Conservation (phyloP, 306 rosid species). For the Corylus americana region DNA sequence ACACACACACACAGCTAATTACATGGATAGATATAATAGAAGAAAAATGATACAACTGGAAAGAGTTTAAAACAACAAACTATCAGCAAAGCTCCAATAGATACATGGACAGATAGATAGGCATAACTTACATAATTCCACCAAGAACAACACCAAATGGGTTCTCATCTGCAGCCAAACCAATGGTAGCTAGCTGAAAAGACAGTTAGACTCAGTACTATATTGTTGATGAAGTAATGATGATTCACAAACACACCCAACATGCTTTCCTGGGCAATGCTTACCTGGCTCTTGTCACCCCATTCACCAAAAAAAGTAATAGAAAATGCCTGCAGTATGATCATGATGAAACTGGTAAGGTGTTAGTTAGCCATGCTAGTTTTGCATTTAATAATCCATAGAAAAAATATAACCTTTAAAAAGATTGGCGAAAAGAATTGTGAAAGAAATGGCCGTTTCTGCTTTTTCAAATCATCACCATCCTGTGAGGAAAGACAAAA, state of each 20-base stretch:
- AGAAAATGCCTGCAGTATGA: slow-evolving; percentile 76
- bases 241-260: background rate
- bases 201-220: slow-evolving; percentile 25
- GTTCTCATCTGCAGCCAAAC: slow-evolving; percentile 93
- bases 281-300: slow-evolving; percentile 99
- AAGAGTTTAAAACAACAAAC: slow-evolving; percentile 7
- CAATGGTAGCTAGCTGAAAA: slow-evolving; percentile 87
- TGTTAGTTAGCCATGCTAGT: slow-evolving; percentile 4
- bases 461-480: slow-evolving; percentile 64
- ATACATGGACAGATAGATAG: slow-evolving; percentile 15
- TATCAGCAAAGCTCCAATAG: slow-evolving; percentile 6
- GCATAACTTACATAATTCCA: slow-evolving; percentile 76
- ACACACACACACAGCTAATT: background rate
- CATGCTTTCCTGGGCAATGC: slow-evolving; percentile 15
- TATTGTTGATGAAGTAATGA: background rate
- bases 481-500: slow-evolving; percentile 44
- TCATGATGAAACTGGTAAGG: slow-evolving; percentile 26
- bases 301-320: slow-evolving; percentile 97
- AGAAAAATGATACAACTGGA: background rate
- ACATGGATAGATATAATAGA: background rate
- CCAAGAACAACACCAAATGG: slow-evolving; percentile 95
- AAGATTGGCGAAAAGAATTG: slow-evolving; percentile 80
- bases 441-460: slow-evolving; percentile 53
- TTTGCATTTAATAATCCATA: slow-evolving; percentile 12
- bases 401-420: slow-evolving; percentile 55